A percentile compares a stretch with the other conserved stretches of the same genome.
Conservation (phyloP, 495 filamentous ascomycete genomes). For the Hypoxylon trugodes region DNA sequence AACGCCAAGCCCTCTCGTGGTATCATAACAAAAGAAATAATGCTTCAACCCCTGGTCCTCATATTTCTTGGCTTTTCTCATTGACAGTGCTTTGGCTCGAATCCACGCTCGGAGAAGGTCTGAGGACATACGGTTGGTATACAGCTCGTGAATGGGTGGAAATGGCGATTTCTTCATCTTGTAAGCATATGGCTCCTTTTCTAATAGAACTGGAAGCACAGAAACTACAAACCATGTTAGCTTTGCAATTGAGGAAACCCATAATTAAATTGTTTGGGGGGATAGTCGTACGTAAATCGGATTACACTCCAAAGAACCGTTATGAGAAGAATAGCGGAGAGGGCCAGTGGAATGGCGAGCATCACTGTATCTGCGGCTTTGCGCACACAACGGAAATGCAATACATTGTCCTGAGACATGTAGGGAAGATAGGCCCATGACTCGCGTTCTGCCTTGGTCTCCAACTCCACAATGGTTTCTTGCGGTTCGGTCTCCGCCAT, state of each 20-base stretch:
- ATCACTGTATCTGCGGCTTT: constrained; percentile 50
- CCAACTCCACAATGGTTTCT: constrained; percentile 41
- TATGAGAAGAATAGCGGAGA: constrained; percentile 46
- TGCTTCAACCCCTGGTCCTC: constrained; percentile 1
- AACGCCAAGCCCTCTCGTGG: constrained; percentile 35
- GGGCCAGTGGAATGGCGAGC: constrained; percentile 44
- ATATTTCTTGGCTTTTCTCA: constrained; percentile 20
- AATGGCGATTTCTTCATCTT: constrained; percentile 16
- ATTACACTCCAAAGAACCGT: constrained; percentile 43
- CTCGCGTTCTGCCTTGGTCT: constrained; percentile 38
- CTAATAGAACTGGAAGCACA: background rate
- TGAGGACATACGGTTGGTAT: constrained; percentile 2
- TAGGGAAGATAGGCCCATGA: constrained; percentile 36
- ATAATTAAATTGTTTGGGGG: background rate
- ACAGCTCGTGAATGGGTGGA: background rate
- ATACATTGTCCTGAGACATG: constrained; percentile 29
- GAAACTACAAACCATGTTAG: constrained; percentile 12
- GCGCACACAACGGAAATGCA: constrained; percentile 40
- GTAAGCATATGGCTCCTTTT: constrained; percentile 14
- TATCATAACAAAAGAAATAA: constrained; percentile 33
- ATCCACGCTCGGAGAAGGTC: background rate
- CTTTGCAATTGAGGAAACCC: background rate
- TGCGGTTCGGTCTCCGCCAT: constrained; percentile 35
- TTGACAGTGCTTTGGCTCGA: constrained; percentile 3
- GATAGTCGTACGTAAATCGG: constrained; percentile 27